Evolutionary conservation across 257 asterid genomes (phyloP).

Genomic region (Gynochthodes officinalis): DNA sequence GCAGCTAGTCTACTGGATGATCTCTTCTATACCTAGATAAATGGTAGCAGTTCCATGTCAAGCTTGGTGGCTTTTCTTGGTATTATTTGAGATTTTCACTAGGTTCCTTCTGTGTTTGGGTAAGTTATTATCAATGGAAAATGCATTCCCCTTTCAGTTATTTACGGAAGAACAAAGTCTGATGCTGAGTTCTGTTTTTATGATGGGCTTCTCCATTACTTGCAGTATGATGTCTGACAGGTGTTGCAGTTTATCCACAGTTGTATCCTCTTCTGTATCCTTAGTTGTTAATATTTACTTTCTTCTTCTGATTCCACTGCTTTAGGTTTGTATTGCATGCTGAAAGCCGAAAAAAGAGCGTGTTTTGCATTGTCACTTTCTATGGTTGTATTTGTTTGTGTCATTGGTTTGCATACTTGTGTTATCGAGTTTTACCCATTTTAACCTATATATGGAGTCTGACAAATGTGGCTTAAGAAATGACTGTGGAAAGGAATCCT

Average conservation of each 20-base stretch:
- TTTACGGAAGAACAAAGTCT: slow-evolving; percentile 21
- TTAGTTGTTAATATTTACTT: slow-evolving; percentile 22
- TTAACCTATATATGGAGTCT: neutral
- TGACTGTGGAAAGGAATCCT: neutral
- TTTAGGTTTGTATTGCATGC: neutral
- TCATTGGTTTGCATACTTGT: neutral
- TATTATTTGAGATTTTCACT: slow-evolving; percentile 8
- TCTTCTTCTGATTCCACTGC: slow-evolving; percentile 2
- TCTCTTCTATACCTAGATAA: slow-evolving; percentile 10
- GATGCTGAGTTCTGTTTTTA: slow-evolving; percentile 26
- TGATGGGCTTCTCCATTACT: too few relatives aligned
- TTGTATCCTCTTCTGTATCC: slow-evolving; percentile 95
- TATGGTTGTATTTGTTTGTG: neutral
- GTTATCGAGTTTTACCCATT: too few relatives aligned
- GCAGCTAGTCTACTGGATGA: slow-evolving; percentile 9
- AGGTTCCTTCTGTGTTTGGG: slow-evolving; percentile 30
- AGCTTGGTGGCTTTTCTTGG: neutral
- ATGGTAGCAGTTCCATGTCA: slow-evolving; percentile 5
- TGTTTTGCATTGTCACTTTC: neutral
- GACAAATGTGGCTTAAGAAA: neutral
- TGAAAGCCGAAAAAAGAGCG: neutral
- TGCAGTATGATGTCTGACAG: slow-evolving; percentile 60
- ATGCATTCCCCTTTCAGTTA: slow-evolving; percentile 10
- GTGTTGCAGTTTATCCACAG: slow-evolving; percentile 48
- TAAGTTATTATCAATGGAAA: slow-evolving; percentile 29